Percentiles rank a stretch among this genome's conserved stretches.
Evolutionary conservation across 2,329 filamentous ascomycete species (phyloP).

Genomic region (Cytospora mali): DNA sequence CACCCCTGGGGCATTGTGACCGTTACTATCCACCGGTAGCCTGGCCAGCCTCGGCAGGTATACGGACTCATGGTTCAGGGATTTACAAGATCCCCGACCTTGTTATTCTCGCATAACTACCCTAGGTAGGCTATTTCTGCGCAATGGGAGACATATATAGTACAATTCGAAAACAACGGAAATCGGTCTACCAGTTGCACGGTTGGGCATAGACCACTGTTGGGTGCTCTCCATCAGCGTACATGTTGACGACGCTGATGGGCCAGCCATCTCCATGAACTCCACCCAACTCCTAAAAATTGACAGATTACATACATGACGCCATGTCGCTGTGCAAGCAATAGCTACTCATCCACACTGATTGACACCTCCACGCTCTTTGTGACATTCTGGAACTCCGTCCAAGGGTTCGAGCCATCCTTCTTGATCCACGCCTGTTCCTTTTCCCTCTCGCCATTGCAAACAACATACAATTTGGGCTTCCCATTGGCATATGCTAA

Average conservation of each 20-base stretch:
- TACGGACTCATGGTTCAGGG: too few relatives aligned
- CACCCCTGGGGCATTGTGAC: too few relatives aligned
- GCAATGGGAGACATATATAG: too few relatives aligned
- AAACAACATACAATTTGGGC: slow-evolving; percentile 13
- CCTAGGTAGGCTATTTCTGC: too few relatives aligned
- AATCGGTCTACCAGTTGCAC: too few relatives aligned
- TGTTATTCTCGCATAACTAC: too few relatives aligned
- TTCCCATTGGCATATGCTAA: background rate
- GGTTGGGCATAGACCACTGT: too few relatives aligned
- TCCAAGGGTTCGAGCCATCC: slow-evolving; percentile 11
- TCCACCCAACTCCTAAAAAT: background rate
- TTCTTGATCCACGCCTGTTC: slow-evolving; percentile 16
- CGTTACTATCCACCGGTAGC: too few relatives aligned
- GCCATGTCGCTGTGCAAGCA: background rate
- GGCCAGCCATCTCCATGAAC: background rate
- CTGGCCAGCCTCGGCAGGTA: too few relatives aligned
- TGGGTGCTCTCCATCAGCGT: background rate
- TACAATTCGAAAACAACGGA: too few relatives aligned
- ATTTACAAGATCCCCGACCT: too few relatives aligned
- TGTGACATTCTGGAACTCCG: slow-evolving; percentile 9
- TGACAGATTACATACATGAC: background rate
- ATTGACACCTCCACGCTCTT: slow-evolving; percentile 12
- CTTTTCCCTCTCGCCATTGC: slow-evolving; percentile 17
- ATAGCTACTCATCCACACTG: background rate
- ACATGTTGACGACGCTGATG: background rate